Percentiles rank a stretch among this genome's conserved stretches.
Evolutionary conservation across 1,284 basidiomycete species (phyloP).

Genomic region (Puccinia novopanici): DNA sequence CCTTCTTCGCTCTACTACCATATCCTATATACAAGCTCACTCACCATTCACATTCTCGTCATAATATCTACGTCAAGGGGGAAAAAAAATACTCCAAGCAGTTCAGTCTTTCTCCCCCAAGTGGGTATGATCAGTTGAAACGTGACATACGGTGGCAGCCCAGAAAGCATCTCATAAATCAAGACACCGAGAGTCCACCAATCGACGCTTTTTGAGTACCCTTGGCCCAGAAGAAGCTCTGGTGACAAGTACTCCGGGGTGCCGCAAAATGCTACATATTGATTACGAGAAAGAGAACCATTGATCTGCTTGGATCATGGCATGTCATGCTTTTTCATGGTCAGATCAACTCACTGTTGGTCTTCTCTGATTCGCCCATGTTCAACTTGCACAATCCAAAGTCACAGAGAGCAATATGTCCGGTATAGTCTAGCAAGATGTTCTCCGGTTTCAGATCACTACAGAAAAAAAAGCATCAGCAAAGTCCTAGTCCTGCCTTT

Average conservation of each 20-base stretch:
- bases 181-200: conserved; percentile 99
- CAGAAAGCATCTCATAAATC: conserved; percentile 91
- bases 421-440: conserved; percentile 93
- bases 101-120: no score
- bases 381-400: conserved; percentile 97
- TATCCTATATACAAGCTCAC: background rate
- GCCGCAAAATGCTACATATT: conserved; percentile 83
- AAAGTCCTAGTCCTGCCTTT: background rate
- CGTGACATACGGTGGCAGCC: conserved; percentile 39
- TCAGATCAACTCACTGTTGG: conserved; percentile 73
- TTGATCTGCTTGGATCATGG: no score
- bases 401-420: conserved; percentile 96
- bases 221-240: conserved; percentile 90
- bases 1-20: background rate
- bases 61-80: conserved; percentile 28
- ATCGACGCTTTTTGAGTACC: conserved; percentile 98
- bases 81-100: background rate
- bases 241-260: conserved; percentile 89
- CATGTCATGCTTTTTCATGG: background rate
- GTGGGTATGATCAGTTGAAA: no score
- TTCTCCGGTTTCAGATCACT: conserved; percentile 97
- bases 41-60: conserved; percentile 50
- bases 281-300: background rate
- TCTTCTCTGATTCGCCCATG: conserved; percentile 97
- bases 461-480: background rate